These are phyloP conservation scores for Candida alai DNA, from an alignment of 805 yeast genomes.

Conservation along the genomic window DNA sequence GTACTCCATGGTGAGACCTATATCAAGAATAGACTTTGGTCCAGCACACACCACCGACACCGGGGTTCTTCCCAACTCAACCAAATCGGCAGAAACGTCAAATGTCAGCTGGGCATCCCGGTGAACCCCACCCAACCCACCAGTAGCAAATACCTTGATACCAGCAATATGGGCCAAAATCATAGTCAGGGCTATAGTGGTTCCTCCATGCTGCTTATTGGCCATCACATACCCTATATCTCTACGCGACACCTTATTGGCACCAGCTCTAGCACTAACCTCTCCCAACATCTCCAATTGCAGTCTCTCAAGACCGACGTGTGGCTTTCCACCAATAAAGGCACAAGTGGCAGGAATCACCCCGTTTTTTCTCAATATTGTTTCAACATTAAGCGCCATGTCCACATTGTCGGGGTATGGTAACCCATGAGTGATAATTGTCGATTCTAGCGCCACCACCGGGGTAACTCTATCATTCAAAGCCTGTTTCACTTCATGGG, in stretches of 20 bases:
- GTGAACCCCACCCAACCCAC: slow-evolving; percentile 92
- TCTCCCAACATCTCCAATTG: slow-evolving; percentile 42
- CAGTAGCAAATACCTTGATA: slow-evolving; percentile 83
- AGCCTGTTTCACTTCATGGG: slow-evolving; percentile 63
- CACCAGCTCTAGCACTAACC: slow-evolving; percentile 17
- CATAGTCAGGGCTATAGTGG: slow-evolving; percentile 89
- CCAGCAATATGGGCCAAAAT: slow-evolving; percentile 72
- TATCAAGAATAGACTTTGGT: slow-evolving; percentile 81
- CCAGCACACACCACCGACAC: slow-evolving; percentile 93
- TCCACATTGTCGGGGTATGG: slow-evolving; percentile 74
- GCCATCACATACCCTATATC: slow-evolving; percentile 75
- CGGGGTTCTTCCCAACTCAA: slow-evolving; percentile 77
- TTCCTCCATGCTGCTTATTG: slow-evolving; percentile 67
- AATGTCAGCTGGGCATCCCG: slow-evolving; percentile 68
- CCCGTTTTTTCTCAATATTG: slow-evolving; percentile 53
- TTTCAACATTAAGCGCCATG: slow-evolving; percentile 71
- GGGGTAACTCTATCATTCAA: slow-evolving; percentile 49
- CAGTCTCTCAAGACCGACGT: slow-evolving; percentile 64
- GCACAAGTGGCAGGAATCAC: slow-evolving; percentile 86
- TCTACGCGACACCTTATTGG: slow-evolving; percentile 70
- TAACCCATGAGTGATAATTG: slow-evolving; percentile 86
- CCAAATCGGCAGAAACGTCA: slow-evolving; percentile 86
- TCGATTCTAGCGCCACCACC: slow-evolving; percentile 79
- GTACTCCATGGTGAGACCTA: slow-evolving; percentile 76
- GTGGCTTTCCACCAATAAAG: slow-evolving; percentile 65